Percentiles rank a stretch among this genome's conserved stretches.
Evolutionary conservation across 177 flowering plant genomes (phyloP).

Genomic region (Vitis hybrid): DNA sequence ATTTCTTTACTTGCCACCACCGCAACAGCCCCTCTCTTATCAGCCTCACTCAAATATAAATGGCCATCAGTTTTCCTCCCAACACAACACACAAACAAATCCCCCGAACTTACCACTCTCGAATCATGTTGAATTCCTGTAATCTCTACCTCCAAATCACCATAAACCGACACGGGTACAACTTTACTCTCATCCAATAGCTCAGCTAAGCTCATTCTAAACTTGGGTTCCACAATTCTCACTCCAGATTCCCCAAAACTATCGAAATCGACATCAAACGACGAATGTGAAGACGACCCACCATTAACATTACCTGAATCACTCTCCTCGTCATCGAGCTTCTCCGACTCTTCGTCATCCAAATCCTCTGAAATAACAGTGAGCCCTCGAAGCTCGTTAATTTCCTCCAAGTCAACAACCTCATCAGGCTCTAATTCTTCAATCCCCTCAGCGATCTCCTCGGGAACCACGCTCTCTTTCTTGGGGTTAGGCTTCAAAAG

Average conservation of each 20-base stretch:
- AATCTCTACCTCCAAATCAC: conserved; percentile 81
- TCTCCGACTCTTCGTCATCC: conserved; percentile 23
- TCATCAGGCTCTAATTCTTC: conserved; percentile 81
- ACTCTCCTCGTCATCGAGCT: conserved; percentile 34
- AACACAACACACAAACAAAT: conserved; percentile 90
- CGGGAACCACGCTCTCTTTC: conserved; percentile 20
- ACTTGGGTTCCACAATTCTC: conserved; percentile 90
- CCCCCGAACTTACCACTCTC: conserved; percentile 71
- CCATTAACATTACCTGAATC: conserved; percentile 11
- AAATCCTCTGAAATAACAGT: conserved; percentile 33
- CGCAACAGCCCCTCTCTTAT: conserved; percentile 97
- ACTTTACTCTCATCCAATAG: conserved; percentile 92
- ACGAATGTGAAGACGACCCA: conserved; percentile 18
- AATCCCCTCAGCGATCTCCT: conserved; percentile 18
- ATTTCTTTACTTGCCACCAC: conserved; percentile 95
- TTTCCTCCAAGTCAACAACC: conserved; percentile 84
- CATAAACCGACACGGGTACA: conserved; percentile 81
- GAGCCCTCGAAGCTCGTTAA: conserved; percentile 63
- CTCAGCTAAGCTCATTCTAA: conserved; percentile 82
- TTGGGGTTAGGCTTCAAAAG: conserved; percentile 61
- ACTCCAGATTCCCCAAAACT: conserved; percentile 50
- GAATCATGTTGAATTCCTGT: conserved; percentile 92
- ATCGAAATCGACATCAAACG: conserved; percentile 73
- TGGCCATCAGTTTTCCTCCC: conserved; percentile 88
- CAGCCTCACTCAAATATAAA: conserved; percentile 81